phyloP scores from a whole-genome alignment of 2,329 filamentous ascomycete genomes.

The Diplodia mutila region DNA sequence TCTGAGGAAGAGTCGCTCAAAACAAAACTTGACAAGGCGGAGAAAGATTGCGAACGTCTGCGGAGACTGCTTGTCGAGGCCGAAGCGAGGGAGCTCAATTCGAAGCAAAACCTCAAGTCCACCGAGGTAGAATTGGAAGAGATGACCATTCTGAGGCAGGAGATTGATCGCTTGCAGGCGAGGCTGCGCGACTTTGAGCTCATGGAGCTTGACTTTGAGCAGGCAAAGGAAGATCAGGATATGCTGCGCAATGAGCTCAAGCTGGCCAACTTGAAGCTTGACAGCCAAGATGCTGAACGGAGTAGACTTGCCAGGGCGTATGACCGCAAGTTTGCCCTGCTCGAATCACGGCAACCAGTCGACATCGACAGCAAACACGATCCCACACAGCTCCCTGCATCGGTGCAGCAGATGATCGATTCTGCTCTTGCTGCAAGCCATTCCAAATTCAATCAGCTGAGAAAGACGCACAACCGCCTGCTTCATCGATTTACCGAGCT shows the following conservation, averaged over 20 bases:
- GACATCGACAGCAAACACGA: conserved; percentile 29
- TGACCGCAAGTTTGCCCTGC: conserved; percentile 52
- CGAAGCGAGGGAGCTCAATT: conserved; percentile 69
- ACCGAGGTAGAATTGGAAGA: conserved; percentile 65
- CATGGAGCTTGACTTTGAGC: conserved; percentile 63
- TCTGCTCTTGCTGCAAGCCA: conserved; percentile 53
- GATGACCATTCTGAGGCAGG: conserved; percentile 61
- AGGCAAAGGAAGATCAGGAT: conserved; percentile 61
- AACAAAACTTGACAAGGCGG: conserved; percentile 61
- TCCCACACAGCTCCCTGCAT: conserved; percentile 42
- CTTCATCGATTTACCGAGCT: conserved; percentile 56
- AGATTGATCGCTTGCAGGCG: conserved; percentile 64
- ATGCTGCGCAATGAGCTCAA: conserved; percentile 63
- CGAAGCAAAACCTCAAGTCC: conserved; percentile 66
- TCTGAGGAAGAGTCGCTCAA: conserved; percentile 61
- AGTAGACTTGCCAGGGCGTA: conserved; percentile 53
- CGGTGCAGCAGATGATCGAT: conserved; percentile 53
- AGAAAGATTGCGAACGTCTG: conserved; percentile 66
- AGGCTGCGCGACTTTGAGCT: conserved; percentile 67
- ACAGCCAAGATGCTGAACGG: conserved; percentile 55
- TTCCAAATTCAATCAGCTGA: conserved; percentile 53
- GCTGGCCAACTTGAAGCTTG: conserved; percentile 62
- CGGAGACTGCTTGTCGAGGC: conserved; percentile 67
- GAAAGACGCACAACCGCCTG: conserved; percentile 57
- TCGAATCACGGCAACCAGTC: conserved; percentile 33